Evolutionary conservation across 345 rosid species (phyloP), one percentile per base, ranked within the genome.

Genomic region (Eutrema japonicum): DNA sequence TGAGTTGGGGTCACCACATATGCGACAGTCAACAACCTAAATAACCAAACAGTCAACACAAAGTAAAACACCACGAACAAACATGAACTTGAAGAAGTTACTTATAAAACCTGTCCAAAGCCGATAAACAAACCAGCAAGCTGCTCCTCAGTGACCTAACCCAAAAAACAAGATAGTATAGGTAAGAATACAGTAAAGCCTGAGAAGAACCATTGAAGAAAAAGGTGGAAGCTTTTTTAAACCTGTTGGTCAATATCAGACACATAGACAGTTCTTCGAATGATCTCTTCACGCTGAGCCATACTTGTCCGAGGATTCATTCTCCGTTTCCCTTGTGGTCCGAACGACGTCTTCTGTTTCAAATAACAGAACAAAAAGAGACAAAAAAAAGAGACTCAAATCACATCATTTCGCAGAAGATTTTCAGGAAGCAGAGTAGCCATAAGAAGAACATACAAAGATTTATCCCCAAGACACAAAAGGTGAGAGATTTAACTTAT

Each of bases 201-300:
- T 13, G 16, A 49, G 53, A 40, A 26, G 5, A 62, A 14, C 4
- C 16, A 45, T 9, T 14, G 16, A 46, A 16, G 43, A 64, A 66
- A 77, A 66, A 77, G 49, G 46, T 51, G 35, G 13, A 8, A 8
- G 45, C 48, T 49, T 27, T 46, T 67, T 13, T 0, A 56, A 51
- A 90, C 98, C 93, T 93, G 96, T 52, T 88, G 96, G 79, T 90
- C 96, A 77, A 93, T 85, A 80, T 90, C 98, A 77, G 98, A 90
- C 49, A 93, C 98, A 54, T 88, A 93, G 8, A 93, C 93, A 61
- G 98, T 93, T 85, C 90, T 81, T 51, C 89, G 79, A 53, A 93
- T 88, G 61, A 93, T 72, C 69, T 93, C 98, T 33, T 93, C 96
- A 42, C 87, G 78, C 72, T 93, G 98, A 62, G 98, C 98, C 81